phyloP scores from a whole-genome alignment of 2,329 filamentous ascomycete species.

The Pezizomycotina sp. region DNA sequence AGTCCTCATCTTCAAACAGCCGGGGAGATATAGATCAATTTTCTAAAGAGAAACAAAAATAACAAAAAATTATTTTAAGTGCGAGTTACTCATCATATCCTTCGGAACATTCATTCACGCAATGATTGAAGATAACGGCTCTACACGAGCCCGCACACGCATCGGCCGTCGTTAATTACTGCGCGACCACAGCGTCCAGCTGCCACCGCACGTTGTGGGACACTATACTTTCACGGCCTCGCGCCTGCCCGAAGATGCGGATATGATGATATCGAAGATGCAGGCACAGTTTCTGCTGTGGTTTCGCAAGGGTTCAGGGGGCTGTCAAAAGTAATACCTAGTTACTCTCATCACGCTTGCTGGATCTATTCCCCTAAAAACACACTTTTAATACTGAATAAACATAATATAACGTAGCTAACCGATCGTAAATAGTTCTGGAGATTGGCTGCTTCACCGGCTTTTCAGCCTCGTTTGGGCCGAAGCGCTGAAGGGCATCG shows the following conservation, averaged over 20 bases:
- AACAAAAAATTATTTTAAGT: no score
- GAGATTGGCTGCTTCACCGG: conserved; percentile 29
- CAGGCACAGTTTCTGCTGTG: conserved; percentile 24
- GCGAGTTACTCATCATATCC: no score
- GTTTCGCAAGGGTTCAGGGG: conserved; percentile 13
- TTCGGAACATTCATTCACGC: no score
- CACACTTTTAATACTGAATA: neutral
- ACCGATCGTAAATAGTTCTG: conserved; percentile 23
- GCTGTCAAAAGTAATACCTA: conserved; percentile 17
- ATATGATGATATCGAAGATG: conserved; percentile 23
- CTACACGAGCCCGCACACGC: no score
- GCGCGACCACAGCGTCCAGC: conserved; percentile 18
- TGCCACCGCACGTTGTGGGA: conserved; percentile 16
- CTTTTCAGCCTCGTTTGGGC: conserved; percentile 28
- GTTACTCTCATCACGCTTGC: neutral
- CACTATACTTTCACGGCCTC: conserved; percentile 20
- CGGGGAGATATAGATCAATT: no score
- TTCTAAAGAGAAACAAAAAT: no score
- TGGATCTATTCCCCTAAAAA: neutral
- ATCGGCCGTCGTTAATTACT: conserved; percentile 23
- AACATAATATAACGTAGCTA: neutral
- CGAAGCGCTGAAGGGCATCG: conserved; percentile 25
- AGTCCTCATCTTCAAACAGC: no score
- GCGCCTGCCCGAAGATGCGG: conserved; percentile 7
- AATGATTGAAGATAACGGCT: no score